These are phyloP conservation scores for Apostasia ramifera DNA, from an alignment of 106 monocot genomes.

Conservation along the genomic window DNA sequence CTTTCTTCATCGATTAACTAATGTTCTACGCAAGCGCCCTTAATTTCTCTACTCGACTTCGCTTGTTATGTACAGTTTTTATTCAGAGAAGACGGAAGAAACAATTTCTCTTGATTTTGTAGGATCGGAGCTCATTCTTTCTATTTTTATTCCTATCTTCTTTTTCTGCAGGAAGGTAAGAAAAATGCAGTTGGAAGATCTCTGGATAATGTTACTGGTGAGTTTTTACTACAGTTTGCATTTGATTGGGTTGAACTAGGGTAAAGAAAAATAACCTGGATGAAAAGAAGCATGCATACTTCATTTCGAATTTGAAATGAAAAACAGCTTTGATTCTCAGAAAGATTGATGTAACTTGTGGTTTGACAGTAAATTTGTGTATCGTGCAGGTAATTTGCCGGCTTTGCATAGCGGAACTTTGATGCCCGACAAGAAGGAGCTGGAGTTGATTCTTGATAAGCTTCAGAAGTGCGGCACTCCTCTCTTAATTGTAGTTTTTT, in stretches of 20 bases:
- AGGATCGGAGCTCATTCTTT: neutral
- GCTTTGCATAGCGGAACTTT: slow-evolving; percentile 23
- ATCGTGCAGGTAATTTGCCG: slow-evolving; percentile 4
- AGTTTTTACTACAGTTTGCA: slow-evolving; percentile 1
- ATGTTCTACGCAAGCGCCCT: neutral
- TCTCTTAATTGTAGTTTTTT: slow-evolving; percentile 5
- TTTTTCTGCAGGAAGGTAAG: slow-evolving; percentile 18
- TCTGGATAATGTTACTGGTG: slow-evolving; percentile 25
- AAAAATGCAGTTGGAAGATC: neutral
- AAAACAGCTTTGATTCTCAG: neutral
- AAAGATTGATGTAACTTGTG: slow-evolving; percentile 4
- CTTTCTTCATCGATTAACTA: neutral
- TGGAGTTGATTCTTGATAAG: slow-evolving; percentile 64
- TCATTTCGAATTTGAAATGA: neutral
- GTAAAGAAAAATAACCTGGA: neutral
- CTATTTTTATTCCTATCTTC: neutral
- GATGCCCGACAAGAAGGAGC: slow-evolving; percentile 42
- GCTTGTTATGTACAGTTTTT: neutral
- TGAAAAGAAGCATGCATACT: neutral
- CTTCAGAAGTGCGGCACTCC: slow-evolving; percentile 65
- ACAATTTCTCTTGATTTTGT: neutral
- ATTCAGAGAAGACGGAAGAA: neutral
- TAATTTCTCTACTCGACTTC: neutral
- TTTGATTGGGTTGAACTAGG: neutral
- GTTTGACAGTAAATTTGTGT: neutral